Base-by-base conservation (phyloP, 2,329 filamentous ascomycete genomes). In the Sporothrix luriei region DNA sequence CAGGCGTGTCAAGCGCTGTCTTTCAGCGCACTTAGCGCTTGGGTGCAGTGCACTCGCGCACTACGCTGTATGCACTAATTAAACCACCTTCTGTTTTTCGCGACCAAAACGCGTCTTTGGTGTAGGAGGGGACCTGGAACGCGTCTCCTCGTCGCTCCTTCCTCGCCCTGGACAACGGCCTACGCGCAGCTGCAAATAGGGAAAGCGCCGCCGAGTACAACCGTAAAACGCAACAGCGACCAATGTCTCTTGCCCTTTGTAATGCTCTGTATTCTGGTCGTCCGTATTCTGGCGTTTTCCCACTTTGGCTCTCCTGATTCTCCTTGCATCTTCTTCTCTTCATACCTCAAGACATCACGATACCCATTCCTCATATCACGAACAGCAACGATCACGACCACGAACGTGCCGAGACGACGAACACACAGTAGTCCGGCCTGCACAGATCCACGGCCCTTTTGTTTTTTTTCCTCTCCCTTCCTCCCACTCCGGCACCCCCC, bases 21-120 rank as follows among this genome's bases (percentile, higher is more conserved):
- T 16, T 38, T 13, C 54, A n/a, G 26, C 54, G 10, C 14, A 55
- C 10, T 54, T 54, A n/a, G 7, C n/a, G 13, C n/a, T n/a, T n/a
- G n/a, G n/a, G n/a, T n/a, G n/a, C n/a, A n/a, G n/a, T n/a, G n/a
- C n/a, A n/a, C n/a, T n/a, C n/a, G n/a, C n/a, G n/a, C n/a, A n/a
- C n/a, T n/a, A 24, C 10, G 9, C 54, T 19, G 7, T 3, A 0
- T 1, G 40, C 26, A 52, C 29, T 66, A 66, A 66, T 52, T 66
- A 38, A 52, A 38, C 46, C 26, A 33, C 33, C 33, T 16, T 16
- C 24, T n/a, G 13, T 19, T 33, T 38, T 38, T 49, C 51, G 65
- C 71, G 69, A 33, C 59, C 61, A 43, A 71, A 70, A 73, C 72
- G 71, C 72, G 72, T 69, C 66, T 57, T 26, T 24, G 33, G 10